Percentiles rank a stretch among this genome's conserved stretches.
phyloP scores from a whole-genome alignment of 2,329 filamentous ascomycete genomes.

The Cercospora janseana region DNA sequence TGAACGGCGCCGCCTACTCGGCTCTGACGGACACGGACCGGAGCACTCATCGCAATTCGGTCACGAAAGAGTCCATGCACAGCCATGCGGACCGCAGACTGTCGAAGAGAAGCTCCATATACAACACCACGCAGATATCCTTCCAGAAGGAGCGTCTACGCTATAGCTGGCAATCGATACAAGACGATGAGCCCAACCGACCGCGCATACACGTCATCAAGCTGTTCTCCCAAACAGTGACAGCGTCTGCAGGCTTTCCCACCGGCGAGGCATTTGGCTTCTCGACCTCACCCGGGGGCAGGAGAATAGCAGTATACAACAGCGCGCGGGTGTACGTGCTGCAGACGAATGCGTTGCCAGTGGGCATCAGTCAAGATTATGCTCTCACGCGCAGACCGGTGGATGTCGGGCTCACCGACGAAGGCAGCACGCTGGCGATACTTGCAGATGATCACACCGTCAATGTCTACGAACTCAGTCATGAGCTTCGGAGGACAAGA shows the following conservation, averaged over 20 bases:
- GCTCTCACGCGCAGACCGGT: slow-evolving; percentile 75
- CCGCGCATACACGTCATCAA: slow-evolving; percentile 59
- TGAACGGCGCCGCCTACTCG: slow-evolving; percentile 12
- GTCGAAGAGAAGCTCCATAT: slow-evolving; percentile 23
- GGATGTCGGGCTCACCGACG: slow-evolving; percentile 73
- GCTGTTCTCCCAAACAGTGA: slow-evolving; percentile 78
- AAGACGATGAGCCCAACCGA: slow-evolving; percentile 39
- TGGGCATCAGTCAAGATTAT: slow-evolving; percentile 67
- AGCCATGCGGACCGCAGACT: slow-evolving; percentile 18
- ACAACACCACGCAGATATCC: slow-evolving; percentile 32
- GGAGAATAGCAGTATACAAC: slow-evolving; percentile 75
- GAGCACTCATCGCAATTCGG: slow-evolving; percentile 16
- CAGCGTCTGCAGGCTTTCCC: slow-evolving; percentile 69
- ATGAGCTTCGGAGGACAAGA: slow-evolving; percentile 59
- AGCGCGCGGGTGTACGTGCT: slow-evolving; percentile 81
- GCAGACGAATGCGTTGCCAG: slow-evolving; percentile 59
- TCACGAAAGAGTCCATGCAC: slow-evolving; percentile 23
- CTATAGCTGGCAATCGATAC: slow-evolving; percentile 41
- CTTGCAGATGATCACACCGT: slow-evolving; percentile 79
- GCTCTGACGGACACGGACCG: slow-evolving; percentile 16
- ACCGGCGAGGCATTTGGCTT: slow-evolving; percentile 75
- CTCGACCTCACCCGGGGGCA: slow-evolving; percentile 71
- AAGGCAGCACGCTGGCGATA: slow-evolving; percentile 72
- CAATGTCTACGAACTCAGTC: slow-evolving; percentile 71
- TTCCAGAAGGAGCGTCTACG: slow-evolving; percentile 36